Evolutionary conservation across 495 filamentous ascomycete species (phyloP).

Genomic region (Oidiodendron maius): DNA sequence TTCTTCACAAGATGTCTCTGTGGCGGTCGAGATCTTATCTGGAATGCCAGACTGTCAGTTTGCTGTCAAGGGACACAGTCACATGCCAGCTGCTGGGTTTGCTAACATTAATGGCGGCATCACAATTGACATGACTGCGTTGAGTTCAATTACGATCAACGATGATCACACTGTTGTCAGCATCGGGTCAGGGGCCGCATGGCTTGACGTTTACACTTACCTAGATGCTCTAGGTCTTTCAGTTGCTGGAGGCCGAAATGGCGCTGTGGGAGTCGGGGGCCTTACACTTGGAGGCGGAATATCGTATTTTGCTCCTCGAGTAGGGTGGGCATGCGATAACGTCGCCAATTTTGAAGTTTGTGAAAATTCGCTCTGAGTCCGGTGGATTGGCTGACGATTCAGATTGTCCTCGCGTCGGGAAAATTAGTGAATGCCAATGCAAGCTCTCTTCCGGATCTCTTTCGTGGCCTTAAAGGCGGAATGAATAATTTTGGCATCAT

Average conservation of each 20-base stretch:
- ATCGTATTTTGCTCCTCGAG: conserved; percentile 34
- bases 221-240: conserved; percentile 39
- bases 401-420: conserved; percentile 47
- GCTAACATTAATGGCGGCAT: conserved; percentile 29
- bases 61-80: conserved; percentile 29
- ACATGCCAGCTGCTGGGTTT: conserved; percentile 20
- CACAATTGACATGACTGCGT: conserved; percentile 25
- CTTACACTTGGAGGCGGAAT: conserved; percentile 25
- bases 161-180: conserved; percentile 7
- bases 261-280: conserved; percentile 18
- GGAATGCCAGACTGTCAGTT: conserved; percentile 24
- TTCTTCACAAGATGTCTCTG: conserved; percentile 25
- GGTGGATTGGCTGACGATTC: conserved; percentile 21
- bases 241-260: conserved; percentile 32
- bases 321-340: conserved; percentile 42
- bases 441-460: conserved; percentile 38
- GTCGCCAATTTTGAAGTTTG: conserved; percentile 42
- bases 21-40: conserved; percentile 2
- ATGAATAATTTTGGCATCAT: conserved; percentile 49
- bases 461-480: conserved; percentile 49
- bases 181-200: conserved; percentile 33
- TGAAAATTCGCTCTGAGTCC: conserved; percentile 40
- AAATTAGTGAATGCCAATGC: conserved; percentile 40
- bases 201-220: conserved; percentile 47
- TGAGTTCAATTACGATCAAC: conserved; percentile 17